Evolutionary conservation across 805 yeast genomes (phyloP).

Genomic region (Wickerhamiella azymoides): DNA sequence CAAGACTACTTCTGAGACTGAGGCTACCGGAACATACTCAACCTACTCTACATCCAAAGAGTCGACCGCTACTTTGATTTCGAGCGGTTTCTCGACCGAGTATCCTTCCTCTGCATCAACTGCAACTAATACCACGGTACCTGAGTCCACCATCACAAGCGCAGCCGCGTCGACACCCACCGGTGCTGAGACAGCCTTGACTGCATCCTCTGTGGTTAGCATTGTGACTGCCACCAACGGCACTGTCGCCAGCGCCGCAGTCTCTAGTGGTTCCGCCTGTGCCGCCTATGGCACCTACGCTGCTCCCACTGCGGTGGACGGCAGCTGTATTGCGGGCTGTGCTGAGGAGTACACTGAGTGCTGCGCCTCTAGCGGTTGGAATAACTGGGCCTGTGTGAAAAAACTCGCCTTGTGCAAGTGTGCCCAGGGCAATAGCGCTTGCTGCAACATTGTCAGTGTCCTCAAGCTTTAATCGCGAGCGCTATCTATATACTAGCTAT

Average conservation of each 20-base stretch:
- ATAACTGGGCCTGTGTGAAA: slow-evolving; percentile 12
- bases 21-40: not conserved
- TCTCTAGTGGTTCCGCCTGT: slow-evolving; percentile 7
- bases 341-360: slow-evolving; percentile 11
- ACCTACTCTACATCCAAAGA: not conserved
- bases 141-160: not conserved
- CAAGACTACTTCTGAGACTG: not conserved
- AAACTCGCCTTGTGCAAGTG: slow-evolving; percentile 17
- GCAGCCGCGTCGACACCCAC: not conserved
- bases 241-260: not conserved
- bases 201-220: not conserved
- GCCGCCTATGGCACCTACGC: slow-evolving; percentile 7
- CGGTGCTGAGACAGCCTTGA: not conserved
- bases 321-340: slow-evolving; percentile 18
- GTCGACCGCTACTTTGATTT: not conserved
- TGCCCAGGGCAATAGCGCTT: slow-evolving; percentile 15
- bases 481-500: not conserved
- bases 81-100: not conserved
- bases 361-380: slow-evolving; percentile 3
- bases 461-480: not conserved
- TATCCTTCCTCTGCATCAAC: not conserved
- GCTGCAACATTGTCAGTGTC: slow-evolving; percentile 11
- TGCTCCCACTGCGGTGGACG: slow-evolving; percentile 13
- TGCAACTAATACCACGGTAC: not conserved
- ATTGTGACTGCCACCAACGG: not conserved